Evolutionary conservation across 2,329 filamentous ascomycete species (phyloP), one percentile per base, ranked within the genome.

Genomic region (Colletotrichum tamarilloi): DNA sequence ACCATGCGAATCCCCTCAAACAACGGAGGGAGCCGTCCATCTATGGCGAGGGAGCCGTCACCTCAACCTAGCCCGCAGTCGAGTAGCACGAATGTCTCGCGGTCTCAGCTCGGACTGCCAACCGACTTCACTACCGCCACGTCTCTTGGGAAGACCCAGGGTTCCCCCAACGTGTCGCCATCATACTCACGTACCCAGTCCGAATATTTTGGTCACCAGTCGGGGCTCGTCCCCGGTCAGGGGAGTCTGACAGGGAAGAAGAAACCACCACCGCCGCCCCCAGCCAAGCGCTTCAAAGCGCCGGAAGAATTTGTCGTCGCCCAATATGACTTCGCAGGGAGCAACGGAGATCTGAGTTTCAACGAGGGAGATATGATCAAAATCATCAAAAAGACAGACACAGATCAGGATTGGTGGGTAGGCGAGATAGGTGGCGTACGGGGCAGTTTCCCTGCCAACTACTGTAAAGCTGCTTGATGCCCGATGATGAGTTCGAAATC

Each of bases 331-430:
- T 97, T 95, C 79, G 86, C 87, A 1, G 93, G 92, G 0, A 91
- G 95, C 78, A 89, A 88, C 7, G 93, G 93, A 0, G 94, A 97
- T 80, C 80, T 97, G 64, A 87, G 87, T 2, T 97, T 97, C 79
- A 86, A 86, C 35, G 93, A 95, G 81, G 94, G 94, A 2, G 94
- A 97, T 78, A 87, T 89, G 62, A 97, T 97, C 77, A 90, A 87
- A 58, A 92, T 97, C 4, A 79, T 95, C 38, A 94, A 94, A 84
- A 94, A 93, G 84, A 97, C 94, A 2, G 89, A 90, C 7, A 95
- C 92, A 74, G 92, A 91, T 26, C 93, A 97, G 82, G 94, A 97
- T 80, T 97, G 94, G 94, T 97, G 94, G 94, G 90, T 94, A 74
- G 94, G 94, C 14, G 94, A 97, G 81, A 75, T 95, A 16, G 85